Evolutionary conservation across 192 early-diverging fungal genomes (phyloP), one percentile per base, ranked within the genome.

Genomic region (Blastocladiella britannica): DNA sequence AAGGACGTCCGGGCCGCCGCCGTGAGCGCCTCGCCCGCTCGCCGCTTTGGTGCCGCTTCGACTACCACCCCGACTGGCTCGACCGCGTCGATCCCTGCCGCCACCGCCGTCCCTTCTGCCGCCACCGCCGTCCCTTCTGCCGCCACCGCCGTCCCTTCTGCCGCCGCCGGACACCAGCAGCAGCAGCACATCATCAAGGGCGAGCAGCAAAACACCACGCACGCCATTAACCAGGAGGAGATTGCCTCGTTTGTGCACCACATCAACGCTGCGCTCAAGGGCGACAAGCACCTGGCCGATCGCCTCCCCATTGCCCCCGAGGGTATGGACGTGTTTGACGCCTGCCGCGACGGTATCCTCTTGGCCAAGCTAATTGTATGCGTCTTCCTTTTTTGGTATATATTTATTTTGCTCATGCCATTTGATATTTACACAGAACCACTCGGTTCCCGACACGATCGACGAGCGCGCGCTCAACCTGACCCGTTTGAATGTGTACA

Each of bases 181-280:
- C 81, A 87, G 58, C 90, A 89, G 55, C 90, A 94, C 65, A 83
- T 82, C 26, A 78, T 93, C 57, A 82, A 85, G 58, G 88, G 90
- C 53, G 72, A 82, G 52, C 79, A 81, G 60, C 72, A 80, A 54
- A 93, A 87, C 68, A 89, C 88, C 23, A 89, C 88, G 4, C 94
- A 98, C 67, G 91, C 91, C 2, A 92, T 98, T 68, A 96, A 98
- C 66, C 91, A 93, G 62, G 94, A 98, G 65, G 94, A 98, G 73
- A 85, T 91, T 64, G 90, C 90, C 61, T 86, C 87, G 70, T 98
- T 98, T 63, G 85, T 85, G 24, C 74, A 81, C 63, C 94, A 98
- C 67, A 93, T 96, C 56, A 98, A 98, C 71, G 73, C 80, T 55
- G 77, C 75, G 47, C 67, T 98, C 58, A 79, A 70, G 5, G 75